Evolutionary conservation across 2,329 filamentous ascomycete genomes (phyloP), one percentile per base, ranked within the genome.

Genomic region (Aspergillus spinulosporus): DNA sequence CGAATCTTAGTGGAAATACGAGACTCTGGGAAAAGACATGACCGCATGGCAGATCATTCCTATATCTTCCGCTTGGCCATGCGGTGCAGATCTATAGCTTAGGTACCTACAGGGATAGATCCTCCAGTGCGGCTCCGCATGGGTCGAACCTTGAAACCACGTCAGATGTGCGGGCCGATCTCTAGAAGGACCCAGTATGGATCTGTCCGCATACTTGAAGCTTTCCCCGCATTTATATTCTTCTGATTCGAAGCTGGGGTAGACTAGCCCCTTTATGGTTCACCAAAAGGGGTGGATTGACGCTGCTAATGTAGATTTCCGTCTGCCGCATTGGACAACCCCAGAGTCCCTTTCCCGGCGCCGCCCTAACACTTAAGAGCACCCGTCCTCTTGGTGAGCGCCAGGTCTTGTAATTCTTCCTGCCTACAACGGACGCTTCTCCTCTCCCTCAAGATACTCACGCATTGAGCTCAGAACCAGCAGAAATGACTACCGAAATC

Each of bases 91-190:
- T 21, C 21, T 21, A 21, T 21, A 21, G 21, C 21, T 21, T 21
- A 21, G 21, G 21, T 21, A 21, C 21, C 21, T 21, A 21, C 21
- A 21, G 21, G 21, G 21, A 21, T 21, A 11, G 32, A 34, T 7
- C 32, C 32, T 9, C 42, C 42, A 8, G 31, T 51, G 49, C 49
- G 49, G 49, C 14, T 44, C 49, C 49, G 49, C 49, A 51, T 51
- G 11, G 37, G 44, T 37, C 34, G 34, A 37, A 12, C 34, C 34
- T 21, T 21, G 21, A 21, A 21, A 21, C 21, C 21, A 37, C 34
- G 34, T 37, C 34, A 12, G n/a, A 4, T 37, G 9, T 37, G 34
- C 34, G 34, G 34, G 34, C 9, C 34, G 34, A 37, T 37, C n/a
- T 11, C 34, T 37, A 12, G 7, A 4, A 4, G 11, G 11, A 48